Evolutionary conservation across 2,329 filamentous ascomycete genomes (phyloP).

Genomic region (Penicillium frequentans): DNA sequence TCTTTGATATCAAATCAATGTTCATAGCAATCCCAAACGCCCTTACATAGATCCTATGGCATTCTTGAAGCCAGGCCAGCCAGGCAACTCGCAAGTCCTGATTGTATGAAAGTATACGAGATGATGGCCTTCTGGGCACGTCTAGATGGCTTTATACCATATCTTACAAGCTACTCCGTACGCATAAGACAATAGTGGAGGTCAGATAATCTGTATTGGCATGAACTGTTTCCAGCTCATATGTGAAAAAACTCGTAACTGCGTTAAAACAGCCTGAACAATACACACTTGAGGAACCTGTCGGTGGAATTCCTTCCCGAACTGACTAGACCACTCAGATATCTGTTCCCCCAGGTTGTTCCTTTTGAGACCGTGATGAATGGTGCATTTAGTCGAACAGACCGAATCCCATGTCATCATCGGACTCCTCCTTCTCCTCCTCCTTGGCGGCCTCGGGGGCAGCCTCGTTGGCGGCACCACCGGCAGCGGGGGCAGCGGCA

Average conservation of each 20-base stretch:
- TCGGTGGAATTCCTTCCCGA: slow-evolving; percentile 29
- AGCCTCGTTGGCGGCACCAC: slow-evolving; percentile 66
- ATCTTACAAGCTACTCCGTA: slow-evolving; percentile 10
- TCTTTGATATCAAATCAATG: not conserved
- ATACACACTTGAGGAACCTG: slow-evolving; percentile 30
- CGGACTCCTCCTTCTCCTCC: slow-evolving; percentile 76
- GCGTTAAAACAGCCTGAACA: slow-evolving; percentile 36
- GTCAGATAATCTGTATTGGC: slow-evolving; percentile 38
- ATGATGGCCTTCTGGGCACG: not conserved
- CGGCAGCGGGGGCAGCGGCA: slow-evolving; percentile 52
- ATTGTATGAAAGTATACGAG: not conserved
- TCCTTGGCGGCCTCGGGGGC: slow-evolving; percentile 66
- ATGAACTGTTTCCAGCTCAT: slow-evolving; percentile 34
- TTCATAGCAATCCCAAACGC: not conserved
- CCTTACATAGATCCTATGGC: not conserved
- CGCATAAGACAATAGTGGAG: slow-evolving; percentile 20
- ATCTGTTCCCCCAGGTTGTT: slow-evolving; percentile 67
- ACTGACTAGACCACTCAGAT: slow-evolving; percentile 33
- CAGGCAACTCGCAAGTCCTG: too few species aligned
- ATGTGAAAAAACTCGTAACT: slow-evolving; percentile 38
- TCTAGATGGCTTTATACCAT: not conserved
- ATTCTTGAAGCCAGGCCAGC: too few species aligned
- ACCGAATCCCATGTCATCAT: slow-evolving; percentile 74
- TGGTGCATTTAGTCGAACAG: slow-evolving; percentile 60
- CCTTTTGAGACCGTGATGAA: slow-evolving; percentile 32